These are phyloP conservation scores for Metarhizium robertsii DNA, from an alignment of 2,329 filamentous ascomycete genomes.

Conservation along the genomic window DNA sequence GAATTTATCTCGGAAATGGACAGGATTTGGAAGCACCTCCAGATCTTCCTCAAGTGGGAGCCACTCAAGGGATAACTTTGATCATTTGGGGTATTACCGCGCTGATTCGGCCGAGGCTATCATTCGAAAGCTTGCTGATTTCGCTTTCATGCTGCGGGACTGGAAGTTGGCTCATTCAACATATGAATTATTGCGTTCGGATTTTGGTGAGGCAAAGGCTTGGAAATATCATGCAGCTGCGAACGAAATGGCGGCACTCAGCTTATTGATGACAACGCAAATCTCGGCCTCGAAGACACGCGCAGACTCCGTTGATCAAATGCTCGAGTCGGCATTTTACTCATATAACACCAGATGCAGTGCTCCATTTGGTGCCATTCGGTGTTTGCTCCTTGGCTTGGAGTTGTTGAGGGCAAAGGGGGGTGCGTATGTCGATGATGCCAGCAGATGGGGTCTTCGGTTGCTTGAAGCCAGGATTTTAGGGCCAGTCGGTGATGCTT, in stretches of 20 bases:
- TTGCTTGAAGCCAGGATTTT: constrained; percentile 71
- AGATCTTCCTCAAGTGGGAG: constrained; percentile 48
- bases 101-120: constrained; percentile 80
- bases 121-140: constrained; percentile 89
- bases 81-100: constrained; percentile 70
- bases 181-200: constrained; percentile 79
- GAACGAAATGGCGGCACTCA: constrained; percentile 90
- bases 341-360: constrained; percentile 83
- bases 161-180: constrained; percentile 89
- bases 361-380: constrained; percentile 69
- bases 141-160: constrained; percentile 92
- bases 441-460: constrained; percentile 73
- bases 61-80: constrained; percentile 60
- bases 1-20: constrained; percentile 84
- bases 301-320: constrained; percentile 71
- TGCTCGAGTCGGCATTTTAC: constrained; percentile 85
- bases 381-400: constrained; percentile 64
- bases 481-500: constrained; percentile 65
- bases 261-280: constrained; percentile 68
- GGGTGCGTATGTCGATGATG: constrained; percentile 73
- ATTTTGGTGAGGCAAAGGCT: constrained; percentile 92
- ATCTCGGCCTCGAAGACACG: constrained; percentile 65
- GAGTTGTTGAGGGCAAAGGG: constrained; percentile 78
- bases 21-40: constrained; percentile 63
- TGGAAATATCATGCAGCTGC: constrained; percentile 92